Conservation (phyloP, 306 rosid species). For the Geum urbanum region DNA sequence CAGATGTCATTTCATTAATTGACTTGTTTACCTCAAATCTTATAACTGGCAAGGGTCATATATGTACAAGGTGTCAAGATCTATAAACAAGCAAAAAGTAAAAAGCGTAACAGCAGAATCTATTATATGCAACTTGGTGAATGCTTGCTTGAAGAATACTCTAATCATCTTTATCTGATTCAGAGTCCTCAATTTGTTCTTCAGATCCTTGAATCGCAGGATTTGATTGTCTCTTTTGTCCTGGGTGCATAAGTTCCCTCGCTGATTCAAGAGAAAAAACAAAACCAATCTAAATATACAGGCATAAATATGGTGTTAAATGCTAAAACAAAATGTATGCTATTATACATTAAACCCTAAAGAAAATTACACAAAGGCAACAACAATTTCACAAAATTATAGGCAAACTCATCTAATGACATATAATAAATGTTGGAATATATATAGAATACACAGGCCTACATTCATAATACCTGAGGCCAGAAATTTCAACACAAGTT, state of each 20-base stretch:
- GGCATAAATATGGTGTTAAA: too few species aligned
- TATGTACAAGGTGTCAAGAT: neutral
- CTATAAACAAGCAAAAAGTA: neutral
- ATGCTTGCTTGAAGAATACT: neutral
- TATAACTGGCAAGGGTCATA: neutral
- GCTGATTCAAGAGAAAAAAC: slow-evolving; percentile 25
- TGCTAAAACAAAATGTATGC: too few species aligned
- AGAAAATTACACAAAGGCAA: neutral
- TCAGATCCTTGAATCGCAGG: slow-evolving; percentile 8
- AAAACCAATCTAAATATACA: neutral
- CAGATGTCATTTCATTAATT: neutral
- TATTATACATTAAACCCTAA: neutral
- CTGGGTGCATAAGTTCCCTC: slow-evolving; percentile 25
- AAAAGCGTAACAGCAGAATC: neutral
- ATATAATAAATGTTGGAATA: neutral
- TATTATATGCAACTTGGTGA: neutral
- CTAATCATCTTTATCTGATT: slow-evolving; percentile 35
- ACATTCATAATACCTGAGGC: slow-evolving; percentile 38
- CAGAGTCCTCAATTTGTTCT: slow-evolving; percentile 27
- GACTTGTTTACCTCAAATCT: neutral
- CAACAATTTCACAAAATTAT: neutral
- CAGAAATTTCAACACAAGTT: slow-evolving; percentile 24
- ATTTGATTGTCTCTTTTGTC: slow-evolving; percentile 19
- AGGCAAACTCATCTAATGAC: too few species aligned
- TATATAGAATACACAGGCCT: neutral